Evolutionary conservation across 441 rosid species (phyloP), one percentile per base, ranked within the genome.

Genomic region (Gossypium trilobum): DNA sequence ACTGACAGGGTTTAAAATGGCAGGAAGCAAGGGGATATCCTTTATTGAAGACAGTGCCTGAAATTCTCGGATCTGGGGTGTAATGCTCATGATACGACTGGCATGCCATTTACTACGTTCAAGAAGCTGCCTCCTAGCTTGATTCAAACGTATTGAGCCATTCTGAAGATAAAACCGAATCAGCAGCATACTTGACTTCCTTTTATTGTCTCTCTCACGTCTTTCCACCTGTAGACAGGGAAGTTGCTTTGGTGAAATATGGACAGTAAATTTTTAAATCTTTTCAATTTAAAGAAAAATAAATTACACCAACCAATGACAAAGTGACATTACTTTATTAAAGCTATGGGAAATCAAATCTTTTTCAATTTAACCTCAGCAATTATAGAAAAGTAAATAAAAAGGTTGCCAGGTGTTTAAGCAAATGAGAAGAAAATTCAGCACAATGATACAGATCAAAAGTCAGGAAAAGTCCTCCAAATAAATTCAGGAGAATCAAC

Each of bases 91-190:
- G 68, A 95, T 85, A 33, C 89, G 89, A 83, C 91, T 84, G 69
- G 95, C 95, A 85, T 90, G 95, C 99, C 99, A 95, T 86, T 93
- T 94, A 79, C 98, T 95, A 61, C 98, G 98, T 70, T 95, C 99
- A 80, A 90, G 77, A 78, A 95, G 91, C 73, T 88, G 88, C 86
- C 84, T 87, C 87, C 99, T 87, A 64, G 93, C 99, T 89, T 86
- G 96, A 83, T 95, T 89, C 72, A 92, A 77, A 44, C 92, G 95
- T 50, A 83, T 69, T 73, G 89, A 87, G 74, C 90, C 92, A 79
- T 86, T 88, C 75, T 86, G 95, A 81, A 95, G 89, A 86, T 87
- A 95, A 84, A 89, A 90, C 82, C 97, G 87, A 72, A 92, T 83
- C 57, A 87, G 81, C 62, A 95, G 78, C 36, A 93, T 83, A 73